A percentile compares a stretch with the other conserved stretches of the same genome.
These are phyloP conservation scores for Peterozyma xylosa DNA, from an alignment of 805 yeast species.

Conservation along the genomic window DNA sequence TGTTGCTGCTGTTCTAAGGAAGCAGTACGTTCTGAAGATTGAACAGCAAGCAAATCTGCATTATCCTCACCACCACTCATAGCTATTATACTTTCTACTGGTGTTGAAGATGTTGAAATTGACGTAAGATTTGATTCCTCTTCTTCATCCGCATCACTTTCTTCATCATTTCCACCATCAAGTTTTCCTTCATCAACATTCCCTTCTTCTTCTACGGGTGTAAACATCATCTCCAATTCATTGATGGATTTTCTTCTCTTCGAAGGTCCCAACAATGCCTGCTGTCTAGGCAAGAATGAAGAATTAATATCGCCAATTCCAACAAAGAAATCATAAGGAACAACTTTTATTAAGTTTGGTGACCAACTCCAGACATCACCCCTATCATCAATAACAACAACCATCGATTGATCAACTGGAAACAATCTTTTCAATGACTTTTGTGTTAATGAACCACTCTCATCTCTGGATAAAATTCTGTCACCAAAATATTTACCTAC, in stretches of 20 bases:
- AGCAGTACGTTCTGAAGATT: slow-evolving; percentile 58
- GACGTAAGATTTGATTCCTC: not conserved
- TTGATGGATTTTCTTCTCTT: slow-evolving; percentile 53
- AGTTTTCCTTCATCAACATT: slow-evolving; percentile 15
- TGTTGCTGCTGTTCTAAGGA: slow-evolving; percentile 73
- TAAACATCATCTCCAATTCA: slow-evolving; percentile 38
- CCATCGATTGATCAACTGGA: slow-evolving; percentile 96
- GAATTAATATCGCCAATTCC: slow-evolving; percentile 98
- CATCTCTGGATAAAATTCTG: slow-evolving; percentile 86
- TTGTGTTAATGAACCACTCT: slow-evolving; percentile 86
- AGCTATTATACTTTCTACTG: slow-evolving; percentile 42
- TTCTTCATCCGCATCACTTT: not conserved
- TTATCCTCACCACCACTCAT: slow-evolving; percentile 44
- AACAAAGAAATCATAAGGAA: slow-evolving; percentile 92
- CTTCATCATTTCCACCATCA: slow-evolving; percentile 1
- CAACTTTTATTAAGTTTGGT: slow-evolving; percentile 80
- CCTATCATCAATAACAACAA: slow-evolving; percentile 91
- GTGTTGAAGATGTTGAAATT: slow-evolving; percentile 22
- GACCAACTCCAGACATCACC: slow-evolving; percentile 99
- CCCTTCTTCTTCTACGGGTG: slow-evolving; percentile 8
- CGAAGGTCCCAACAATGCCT: slow-evolving; percentile 50
- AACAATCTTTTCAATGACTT: slow-evolving; percentile 82
- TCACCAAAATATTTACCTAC: slow-evolving; percentile 82
- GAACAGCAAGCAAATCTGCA: slow-evolving; percentile 39
- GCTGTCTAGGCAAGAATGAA: slow-evolving; percentile 80